Percentiles rank a stretch among this genome's conserved stretches.
phyloP scores from a whole-genome alignment of 2,329 filamentous ascomycete species.

The Lojkania enalia region DNA sequence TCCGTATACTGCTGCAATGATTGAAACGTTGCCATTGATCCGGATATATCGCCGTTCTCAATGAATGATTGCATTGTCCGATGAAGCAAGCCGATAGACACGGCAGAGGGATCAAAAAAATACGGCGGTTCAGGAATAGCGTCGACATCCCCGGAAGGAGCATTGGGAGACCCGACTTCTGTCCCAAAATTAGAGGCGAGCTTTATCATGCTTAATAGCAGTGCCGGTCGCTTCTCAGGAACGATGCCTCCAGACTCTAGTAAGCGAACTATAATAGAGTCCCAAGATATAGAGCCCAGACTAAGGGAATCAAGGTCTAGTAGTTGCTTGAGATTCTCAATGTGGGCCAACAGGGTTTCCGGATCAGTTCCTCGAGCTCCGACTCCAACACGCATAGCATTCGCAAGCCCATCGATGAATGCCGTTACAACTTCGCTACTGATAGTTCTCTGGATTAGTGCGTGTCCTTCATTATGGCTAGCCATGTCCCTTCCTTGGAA shows the following conservation, averaged over 20 bases:
- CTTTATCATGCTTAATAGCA: constrained; percentile 46
- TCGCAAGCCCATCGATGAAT: constrained; percentile 57
- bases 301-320: constrained; percentile 44
- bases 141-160: constrained; percentile 25
- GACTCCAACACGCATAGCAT: constrained; percentile 49
- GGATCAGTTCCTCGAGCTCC: constrained; percentile 44
- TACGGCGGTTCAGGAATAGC: constrained; percentile 38
- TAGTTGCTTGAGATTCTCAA: constrained; percentile 44
- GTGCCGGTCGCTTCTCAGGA: constrained; percentile 49
- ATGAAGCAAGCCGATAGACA: constrained; percentile 49
- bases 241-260: constrained; percentile 53
- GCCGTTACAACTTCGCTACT: constrained; percentile 62
- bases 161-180: constrained; percentile 44
- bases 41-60: constrained; percentile 41
- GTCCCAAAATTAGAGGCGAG: constrained; percentile 48
- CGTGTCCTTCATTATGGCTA: constrained; percentile 21
- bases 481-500: constrained; percentile 22
- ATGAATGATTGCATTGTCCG: constrained; percentile 47
- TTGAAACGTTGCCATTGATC: constrained; percentile 44
- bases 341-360: constrained; percentile 36
- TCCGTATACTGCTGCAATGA: constrained; percentile 48
- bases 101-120: constrained; percentile 50
- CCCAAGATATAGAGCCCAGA: constrained; percentile 49
- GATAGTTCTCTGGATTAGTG: constrained; percentile 52
- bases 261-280: constrained; percentile 54